Evolutionary conservation across 495 filamentous ascomycete genomes (phyloP).

Genomic region (Pyronema omphalodes): DNA sequence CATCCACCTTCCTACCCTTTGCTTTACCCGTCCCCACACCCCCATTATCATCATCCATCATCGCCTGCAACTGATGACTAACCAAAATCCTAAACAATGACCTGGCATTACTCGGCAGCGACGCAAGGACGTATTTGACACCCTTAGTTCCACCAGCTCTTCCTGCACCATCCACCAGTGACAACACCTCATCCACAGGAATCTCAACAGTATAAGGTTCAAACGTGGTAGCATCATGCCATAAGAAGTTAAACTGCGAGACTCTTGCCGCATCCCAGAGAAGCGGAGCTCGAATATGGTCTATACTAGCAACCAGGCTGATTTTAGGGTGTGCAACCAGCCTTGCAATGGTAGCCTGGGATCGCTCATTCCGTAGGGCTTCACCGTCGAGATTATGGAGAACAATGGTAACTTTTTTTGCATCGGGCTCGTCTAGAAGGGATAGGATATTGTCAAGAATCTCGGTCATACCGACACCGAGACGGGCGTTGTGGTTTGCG

Average conservation of each 20-base stretch:
- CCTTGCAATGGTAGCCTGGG: conserved; percentile 55
- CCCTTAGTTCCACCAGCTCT: conserved; percentile 78
- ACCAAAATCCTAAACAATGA: conserved; percentile 69
- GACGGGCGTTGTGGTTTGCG: conserved; percentile 32
- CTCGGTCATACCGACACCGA: conserved; percentile 45
- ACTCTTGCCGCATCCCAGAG: conserved; percentile 77
- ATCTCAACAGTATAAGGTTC: conserved; percentile 61
- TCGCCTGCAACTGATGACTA: conserved; percentile 58
- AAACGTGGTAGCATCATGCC: conserved; percentile 91
- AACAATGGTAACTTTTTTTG: conserved; percentile 43
- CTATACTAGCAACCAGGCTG: conserved; percentile 58
- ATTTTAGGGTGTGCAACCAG: conserved; percentile 58
- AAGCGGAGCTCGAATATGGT: conserved; percentile 69
- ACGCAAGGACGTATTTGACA: conserved; percentile 74
- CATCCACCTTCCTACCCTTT: conserved; percentile 18
- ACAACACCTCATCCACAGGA: conserved; percentile 50
- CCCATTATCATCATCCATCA: conserved; percentile 31
- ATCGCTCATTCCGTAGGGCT: conserved; percentile 48
- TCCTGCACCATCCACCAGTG: conserved; percentile 64
- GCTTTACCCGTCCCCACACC: conserved; percentile 7
- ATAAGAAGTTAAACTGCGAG: conserved; percentile 64
- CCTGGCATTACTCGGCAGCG: conserved; percentile 78
- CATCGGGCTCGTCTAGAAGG: conserved; percentile 34
- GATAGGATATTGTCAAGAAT: conserved; percentile 44
- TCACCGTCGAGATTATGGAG: conserved; percentile 73